These are phyloP conservation scores for Globisporangium heterothallicum DNA, from an alignment of 352 stramenopile species.

Conservation along the genomic window DNA sequence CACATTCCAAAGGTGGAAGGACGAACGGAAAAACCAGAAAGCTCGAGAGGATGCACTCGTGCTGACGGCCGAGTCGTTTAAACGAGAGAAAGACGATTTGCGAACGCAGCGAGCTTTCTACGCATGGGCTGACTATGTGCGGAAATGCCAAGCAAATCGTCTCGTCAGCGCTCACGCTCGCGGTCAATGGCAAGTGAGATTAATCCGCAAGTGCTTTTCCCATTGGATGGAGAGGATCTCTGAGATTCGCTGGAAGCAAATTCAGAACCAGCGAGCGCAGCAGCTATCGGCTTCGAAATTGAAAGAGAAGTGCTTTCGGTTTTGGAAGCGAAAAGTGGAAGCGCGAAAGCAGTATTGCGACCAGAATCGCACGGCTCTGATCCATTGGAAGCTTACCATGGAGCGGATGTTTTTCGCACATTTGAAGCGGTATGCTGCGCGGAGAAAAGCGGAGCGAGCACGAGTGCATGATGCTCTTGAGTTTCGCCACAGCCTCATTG, in stretches of 20 bases:
- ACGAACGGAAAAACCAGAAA: background rate
- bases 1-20: constrained; percentile 1
- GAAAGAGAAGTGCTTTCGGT: constrained; percentile 6
- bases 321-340: constrained; percentile 8
- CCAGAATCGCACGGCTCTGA: constrained; percentile 10
- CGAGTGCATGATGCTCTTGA: constrained; percentile 15
- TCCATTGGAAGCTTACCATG: constrained; percentile 20
- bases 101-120: constrained; percentile 1
- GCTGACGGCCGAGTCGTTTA: background rate
- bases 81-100: background rate
- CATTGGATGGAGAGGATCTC: background rate
- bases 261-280: constrained; percentile 9
- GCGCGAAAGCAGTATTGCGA: constrained; percentile 1
- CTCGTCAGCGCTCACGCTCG: constrained; percentile 10
- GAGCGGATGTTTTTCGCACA: constrained; percentile 8
- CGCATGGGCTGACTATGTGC: constrained; percentile 10
- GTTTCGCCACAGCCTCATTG: constrained; percentile 14
- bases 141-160: constrained; percentile 1
- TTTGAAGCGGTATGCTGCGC: constrained; percentile 4
- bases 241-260: constrained; percentile 4
- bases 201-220: constrained; percentile 1
- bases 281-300: background rate
- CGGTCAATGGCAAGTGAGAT: constrained; percentile 8
- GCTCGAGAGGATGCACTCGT: constrained; percentile 1
- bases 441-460: constrained; percentile 9